Conservation (phyloP, 169 alveolate species). For the Toxoplasma gondii region DNA sequence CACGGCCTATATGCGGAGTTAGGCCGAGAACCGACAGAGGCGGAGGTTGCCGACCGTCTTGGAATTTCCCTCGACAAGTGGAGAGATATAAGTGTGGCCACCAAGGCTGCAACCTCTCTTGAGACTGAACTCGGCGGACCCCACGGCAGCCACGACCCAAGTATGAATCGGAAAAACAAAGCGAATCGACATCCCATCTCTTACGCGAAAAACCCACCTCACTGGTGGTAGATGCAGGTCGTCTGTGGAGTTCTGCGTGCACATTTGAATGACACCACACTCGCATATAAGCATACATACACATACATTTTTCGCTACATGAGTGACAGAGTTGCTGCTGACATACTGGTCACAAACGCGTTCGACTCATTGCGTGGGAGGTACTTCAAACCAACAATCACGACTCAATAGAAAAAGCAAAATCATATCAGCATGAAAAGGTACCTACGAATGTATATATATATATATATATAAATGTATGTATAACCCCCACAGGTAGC, state of each 20-base stretch:
- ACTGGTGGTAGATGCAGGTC: background rate
- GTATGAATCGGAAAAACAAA: background rate
- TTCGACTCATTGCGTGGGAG: no score
- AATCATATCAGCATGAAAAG: background rate
- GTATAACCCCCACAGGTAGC: background rate
- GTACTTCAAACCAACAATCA: no score
- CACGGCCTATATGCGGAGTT: slow-evolving; percentile 10
- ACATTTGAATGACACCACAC: no score
- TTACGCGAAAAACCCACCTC: background rate
- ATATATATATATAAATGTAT: slow-evolving; percentile 1
- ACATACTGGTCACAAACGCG: no score
- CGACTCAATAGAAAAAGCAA: no score
- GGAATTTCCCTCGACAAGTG: slow-evolving; percentile 17
- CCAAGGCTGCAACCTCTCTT: background rate
- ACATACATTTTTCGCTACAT: background rate
- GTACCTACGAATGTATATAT: background rate
- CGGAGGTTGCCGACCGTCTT: slow-evolving; percentile 4
- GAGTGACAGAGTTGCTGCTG: no score
- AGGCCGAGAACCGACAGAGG: slow-evolving; percentile 21
- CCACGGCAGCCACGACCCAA: background rate
- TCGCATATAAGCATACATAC: background rate
- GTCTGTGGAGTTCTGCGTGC: background rate
- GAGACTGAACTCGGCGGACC: slow-evolving; percentile 28
- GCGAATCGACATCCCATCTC: no score
- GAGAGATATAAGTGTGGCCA: slow-evolving; percentile 17